A percentile compares a stretch with the other conserved stretches of the same genome.
These are phyloP conservation scores for Triangularia verruculosa DNA, from an alignment of 2,329 filamentous ascomycete species.

Conservation along the genomic window DNA sequence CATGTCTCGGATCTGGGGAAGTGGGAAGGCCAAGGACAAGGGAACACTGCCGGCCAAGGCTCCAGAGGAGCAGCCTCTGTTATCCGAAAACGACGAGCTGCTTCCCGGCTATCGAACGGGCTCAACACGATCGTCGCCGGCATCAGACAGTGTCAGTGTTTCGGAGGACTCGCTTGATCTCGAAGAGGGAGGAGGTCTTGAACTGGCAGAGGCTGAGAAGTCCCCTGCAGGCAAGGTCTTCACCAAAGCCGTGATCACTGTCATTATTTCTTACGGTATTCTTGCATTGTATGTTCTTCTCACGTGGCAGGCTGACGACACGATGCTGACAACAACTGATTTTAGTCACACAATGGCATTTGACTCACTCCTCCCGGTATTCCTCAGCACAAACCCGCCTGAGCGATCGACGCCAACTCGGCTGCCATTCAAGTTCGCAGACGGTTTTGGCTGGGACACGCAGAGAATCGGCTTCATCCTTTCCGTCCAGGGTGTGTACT, in stretches of 20 bases:
- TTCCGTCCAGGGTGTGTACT: constrained; percentile 83
- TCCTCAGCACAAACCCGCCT: constrained; percentile 68
- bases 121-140: constrained; percentile 47
- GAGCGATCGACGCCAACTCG: constrained; percentile 47
- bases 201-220: constrained; percentile 21
- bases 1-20: constrained; percentile 42
- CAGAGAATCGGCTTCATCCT: constrained; percentile 85
- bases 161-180: constrained; percentile 34
- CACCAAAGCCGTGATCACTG: constrained; percentile 78
- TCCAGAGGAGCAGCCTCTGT: constrained; percentile 33
- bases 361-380: constrained; percentile 88
- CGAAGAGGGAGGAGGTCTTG: constrained; percentile 24
- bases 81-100: constrained; percentile 55
- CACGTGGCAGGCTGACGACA: not conserved
- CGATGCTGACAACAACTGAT: constrained; percentile 27
- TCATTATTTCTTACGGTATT: constrained; percentile 87
- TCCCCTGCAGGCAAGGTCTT: constrained; percentile 55
- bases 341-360: constrained; percentile 92
- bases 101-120: constrained; percentile 67
- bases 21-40: constrained; percentile 36
- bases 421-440: constrained; percentile 84
- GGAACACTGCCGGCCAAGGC: constrained; percentile 28
- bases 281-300: constrained; percentile 77
- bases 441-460: constrained; percentile 79
- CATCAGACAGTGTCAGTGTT: constrained; percentile 27